Evolutionary conservation across 1,284 basidiomycete species (phyloP).

Genomic region (Coniferiporia weirii): DNA sequence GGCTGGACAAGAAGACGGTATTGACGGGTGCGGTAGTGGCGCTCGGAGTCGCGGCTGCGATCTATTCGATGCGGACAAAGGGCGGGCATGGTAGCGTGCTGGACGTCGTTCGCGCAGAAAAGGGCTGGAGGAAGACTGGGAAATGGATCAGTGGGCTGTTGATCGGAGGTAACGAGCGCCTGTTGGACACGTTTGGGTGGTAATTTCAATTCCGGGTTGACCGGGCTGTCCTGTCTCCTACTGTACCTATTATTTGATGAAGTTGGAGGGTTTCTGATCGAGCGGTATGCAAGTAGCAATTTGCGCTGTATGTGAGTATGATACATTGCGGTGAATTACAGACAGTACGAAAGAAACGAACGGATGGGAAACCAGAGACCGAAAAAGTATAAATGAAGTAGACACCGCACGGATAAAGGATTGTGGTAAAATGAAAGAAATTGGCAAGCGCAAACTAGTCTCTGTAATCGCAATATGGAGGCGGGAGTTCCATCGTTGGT

Average conservation of each 20-base stretch:
- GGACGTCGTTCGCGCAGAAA: constrained; percentile 8
- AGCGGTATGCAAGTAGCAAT: neutral
- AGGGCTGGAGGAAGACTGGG: constrained; percentile 1
- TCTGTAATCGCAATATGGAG: constrained; percentile 13
- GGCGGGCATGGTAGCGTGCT: constrained; percentile 13
- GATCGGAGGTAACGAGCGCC: constrained; percentile 4
- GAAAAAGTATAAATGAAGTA: neutral
- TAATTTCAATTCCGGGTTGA: neutral
- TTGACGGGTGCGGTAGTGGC: constrained; percentile 60
- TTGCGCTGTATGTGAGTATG: neutral
- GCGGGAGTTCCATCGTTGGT: constrained; percentile 12
- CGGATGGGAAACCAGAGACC: neutral
- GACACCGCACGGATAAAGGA: neutral
- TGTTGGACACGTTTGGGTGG: constrained; percentile 9
- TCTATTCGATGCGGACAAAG: constrained; percentile 42
- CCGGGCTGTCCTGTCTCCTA: neutral
- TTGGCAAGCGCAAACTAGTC: neutral
- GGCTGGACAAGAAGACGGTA: constrained; percentile 41
- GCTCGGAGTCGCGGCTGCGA: constrained; percentile 60
- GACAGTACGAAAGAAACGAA: neutral
- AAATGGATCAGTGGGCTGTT: constrained; percentile 3
- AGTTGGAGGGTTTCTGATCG: neutral
- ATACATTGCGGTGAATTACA: neutral
- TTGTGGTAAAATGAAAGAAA: neutral
- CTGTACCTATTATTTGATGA: neutral